Evolutionary conservation across 225 moss, liverwort and hornwort species (phyloP), one percentile per base, ranked within the genome.

Genomic region (Bryum argenteum): DNA sequence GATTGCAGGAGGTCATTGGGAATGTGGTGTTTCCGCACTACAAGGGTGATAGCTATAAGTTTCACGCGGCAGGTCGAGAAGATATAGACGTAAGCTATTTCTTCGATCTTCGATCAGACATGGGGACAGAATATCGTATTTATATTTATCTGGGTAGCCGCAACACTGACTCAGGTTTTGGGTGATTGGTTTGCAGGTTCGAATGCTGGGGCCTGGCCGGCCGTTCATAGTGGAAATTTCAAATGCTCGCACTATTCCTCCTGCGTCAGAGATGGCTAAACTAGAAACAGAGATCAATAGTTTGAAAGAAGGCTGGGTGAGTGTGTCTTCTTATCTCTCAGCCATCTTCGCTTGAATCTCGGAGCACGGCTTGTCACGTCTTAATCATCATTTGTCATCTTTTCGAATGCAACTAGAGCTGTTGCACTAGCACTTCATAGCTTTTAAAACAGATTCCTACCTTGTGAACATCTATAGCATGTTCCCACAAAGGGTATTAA

Each of bases 31-130:
- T 92, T 58, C 97, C 94, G 8, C 75, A 70, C 63, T 87, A 81
- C 71, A 91, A 91, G 74, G 94, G 89, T 54, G 97, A 98, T 69
- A 88, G 83, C 73, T 98, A 94, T 66, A 98, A 98, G 81, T 94
- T 98, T 68, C 97, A 98, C 71, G 94, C 94, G 50, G 97, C 97
- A 51, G 97, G 97, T 39, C 88, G 97, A 65, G 97, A 98, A 83
- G 97, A 98, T 77, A 94, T 98, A 51, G 97, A 98, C 79, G 97
- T 97, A 82, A 83, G 90, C 40, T 39, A 68, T 18, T 42, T 67
- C 39, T 72, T 38, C 44, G 19, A 53, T 71, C 62, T 65, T 48
- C 15, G 41, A 41, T 63, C 3, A 0, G 33, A 20, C 64, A 18
- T 39, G 13, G 43, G 21, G 48, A 22, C 39, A 7, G 17, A 39